Conservation (phyloP, 208 protist genomes). For the Wallacemonas collosoma region DNA sequence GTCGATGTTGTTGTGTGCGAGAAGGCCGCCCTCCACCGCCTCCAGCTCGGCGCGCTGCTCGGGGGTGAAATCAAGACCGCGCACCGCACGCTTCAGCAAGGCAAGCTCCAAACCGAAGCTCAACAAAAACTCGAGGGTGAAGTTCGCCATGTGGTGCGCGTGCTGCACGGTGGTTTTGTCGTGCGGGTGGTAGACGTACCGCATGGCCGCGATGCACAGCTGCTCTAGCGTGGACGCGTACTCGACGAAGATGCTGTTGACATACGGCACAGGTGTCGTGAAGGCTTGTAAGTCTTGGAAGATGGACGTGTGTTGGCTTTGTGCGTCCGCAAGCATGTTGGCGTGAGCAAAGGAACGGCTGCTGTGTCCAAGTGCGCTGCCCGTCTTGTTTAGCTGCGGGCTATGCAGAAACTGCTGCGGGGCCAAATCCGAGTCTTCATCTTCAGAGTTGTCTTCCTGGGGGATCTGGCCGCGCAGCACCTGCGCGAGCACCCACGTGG, state of each 20-base stretch:
- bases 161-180: constrained; percentile 56
- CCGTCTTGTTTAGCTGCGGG: constrained; percentile 9
- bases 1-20: constrained; percentile 36
- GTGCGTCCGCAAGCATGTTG: not conserved
- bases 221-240: constrained; percentile 69
- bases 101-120: constrained; percentile 65
- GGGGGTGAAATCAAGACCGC: not conserved
- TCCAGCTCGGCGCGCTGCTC: constrained; percentile 10
- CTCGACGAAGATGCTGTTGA: constrained; percentile 62
- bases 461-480: constrained; percentile 8
- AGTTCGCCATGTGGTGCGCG: constrained; percentile 42
- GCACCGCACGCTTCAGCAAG: constrained; percentile 43
- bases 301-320: constrained; percentile 23
- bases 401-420: constrained; percentile 1
- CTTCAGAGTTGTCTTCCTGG: constrained; percentile 4
- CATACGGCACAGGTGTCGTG: constrained; percentile 67
- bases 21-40: constrained; percentile 20
- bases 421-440: not conserved
- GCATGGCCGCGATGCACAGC: constrained; percentile 73
- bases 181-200: constrained; percentile 55
- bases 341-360: not conserved
- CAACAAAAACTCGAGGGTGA: constrained; percentile 62
- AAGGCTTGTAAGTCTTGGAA: constrained; percentile 57
- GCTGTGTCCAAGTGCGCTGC: not conserved
- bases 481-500: constrained; percentile 17